These are phyloP conservation scores for Arxiozyma bovina DNA, from an alignment of 1,139 yeast species.

Conservation along the genomic window DNA sequence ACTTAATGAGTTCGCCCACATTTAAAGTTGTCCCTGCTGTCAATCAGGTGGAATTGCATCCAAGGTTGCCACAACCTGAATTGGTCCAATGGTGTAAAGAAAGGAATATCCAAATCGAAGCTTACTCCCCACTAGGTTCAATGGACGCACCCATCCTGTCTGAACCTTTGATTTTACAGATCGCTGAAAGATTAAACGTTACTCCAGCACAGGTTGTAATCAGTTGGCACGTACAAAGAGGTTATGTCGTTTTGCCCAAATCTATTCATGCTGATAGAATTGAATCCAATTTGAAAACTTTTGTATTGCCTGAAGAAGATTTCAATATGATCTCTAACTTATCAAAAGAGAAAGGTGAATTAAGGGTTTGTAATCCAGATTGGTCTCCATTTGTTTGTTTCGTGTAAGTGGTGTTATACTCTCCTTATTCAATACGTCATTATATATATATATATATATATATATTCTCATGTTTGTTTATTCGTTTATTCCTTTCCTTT, in stretches of 20 bases:
- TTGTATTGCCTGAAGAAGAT: constrained; percentile 48
- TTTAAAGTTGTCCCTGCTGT: constrained; percentile 54
- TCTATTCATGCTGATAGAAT: constrained; percentile 56
- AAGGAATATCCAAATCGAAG: constrained; percentile 55
- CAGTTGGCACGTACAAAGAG: constrained; percentile 67
- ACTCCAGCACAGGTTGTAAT: constrained; percentile 55
- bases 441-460: not conserved
- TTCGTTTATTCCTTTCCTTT: not conserved
- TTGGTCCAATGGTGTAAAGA: constrained; percentile 46
- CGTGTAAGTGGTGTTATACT: constrained; percentile 15
- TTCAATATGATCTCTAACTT: constrained; percentile 41
- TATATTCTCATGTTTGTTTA: not conserved
- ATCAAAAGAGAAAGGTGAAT: constrained; percentile 39
- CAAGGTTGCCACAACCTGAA: constrained; percentile 62
- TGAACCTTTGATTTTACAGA: constrained; percentile 39
- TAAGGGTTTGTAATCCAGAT: constrained; percentile 41
- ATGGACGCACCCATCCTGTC: constrained; percentile 54
- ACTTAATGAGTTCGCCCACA: constrained; percentile 43
- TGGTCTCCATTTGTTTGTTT: constrained; percentile 32
- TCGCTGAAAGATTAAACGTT: constrained; percentile 50
- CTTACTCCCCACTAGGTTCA: constrained; percentile 76
- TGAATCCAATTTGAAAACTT: constrained; percentile 44
- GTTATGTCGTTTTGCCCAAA: constrained; percentile 65
- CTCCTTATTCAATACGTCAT: not conserved
- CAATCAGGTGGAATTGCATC: constrained; percentile 71